phyloP scores from a whole-genome alignment of 495 filamentous ascomycete species.

The Amphirosellinia nigrospora region DNA sequence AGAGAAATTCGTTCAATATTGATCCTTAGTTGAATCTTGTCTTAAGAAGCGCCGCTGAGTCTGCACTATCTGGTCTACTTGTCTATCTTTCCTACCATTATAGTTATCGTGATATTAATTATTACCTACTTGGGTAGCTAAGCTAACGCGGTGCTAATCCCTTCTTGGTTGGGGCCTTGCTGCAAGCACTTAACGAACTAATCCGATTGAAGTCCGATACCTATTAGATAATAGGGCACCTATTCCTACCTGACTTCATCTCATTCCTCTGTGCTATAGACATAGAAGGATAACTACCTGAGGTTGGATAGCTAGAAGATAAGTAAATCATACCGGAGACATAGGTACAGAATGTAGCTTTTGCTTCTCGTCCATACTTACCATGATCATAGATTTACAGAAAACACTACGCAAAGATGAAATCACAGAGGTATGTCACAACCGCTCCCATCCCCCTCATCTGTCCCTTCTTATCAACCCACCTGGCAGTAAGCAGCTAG shows the following conservation, averaged over 20 bases:
- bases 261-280: not conserved
- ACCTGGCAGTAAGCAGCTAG: not conserved
- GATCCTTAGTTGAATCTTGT: not conserved
- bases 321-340: not conserved
- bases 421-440: constrained; percentile 35
- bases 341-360: not conserved
- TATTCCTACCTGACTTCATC: not conserved
- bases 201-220: not conserved
- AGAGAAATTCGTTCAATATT: not conserved
- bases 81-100: not conserved
- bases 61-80: not conserved
- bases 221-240: not conserved
- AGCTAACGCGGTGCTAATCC: too few species aligned
- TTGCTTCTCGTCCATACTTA: not conserved
- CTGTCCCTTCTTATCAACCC: constrained; percentile 6
- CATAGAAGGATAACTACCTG: not conserved
- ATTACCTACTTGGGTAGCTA: too few species aligned
- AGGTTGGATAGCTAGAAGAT: not conserved
- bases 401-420: constrained; percentile 19
- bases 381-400: not conserved
- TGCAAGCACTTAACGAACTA: not conserved
- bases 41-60: not conserved
- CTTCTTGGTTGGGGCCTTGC: not conserved
- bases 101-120: too few species aligned
- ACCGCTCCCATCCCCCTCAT: constrained; percentile 9